Evolutionary conservation across 371 early-diverging fungal species (phyloP), one percentile per base, ranked within the genome.

Genomic region (Ecytonucleospora hepatopenaei): DNA sequence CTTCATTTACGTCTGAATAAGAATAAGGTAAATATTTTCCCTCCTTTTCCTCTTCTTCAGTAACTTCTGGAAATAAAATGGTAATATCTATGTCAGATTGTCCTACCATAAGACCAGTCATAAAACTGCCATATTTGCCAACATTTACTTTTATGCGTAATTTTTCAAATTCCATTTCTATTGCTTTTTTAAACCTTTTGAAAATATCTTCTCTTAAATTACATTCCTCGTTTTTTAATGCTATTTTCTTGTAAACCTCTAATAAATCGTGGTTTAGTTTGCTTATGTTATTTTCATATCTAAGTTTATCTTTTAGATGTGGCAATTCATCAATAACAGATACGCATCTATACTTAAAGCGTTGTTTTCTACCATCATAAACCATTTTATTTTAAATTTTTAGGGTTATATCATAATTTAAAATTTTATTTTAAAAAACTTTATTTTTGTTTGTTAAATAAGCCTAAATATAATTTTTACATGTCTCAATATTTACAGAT

Each of bases 1-100:
- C 27, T 32, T 27, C 27, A 62, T 74, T 71, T 8, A 23, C 1
- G 12, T 3, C 24, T 31, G 4, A 12, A n/a, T 53, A 12, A 46
- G 12, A 15, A 46, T 46, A 46, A 46, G 12, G 15, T 46, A 46
- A 15, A 53, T 53, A 23, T 15, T 53, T 53, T 23, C 4, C 12
- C 8, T 53, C 27, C 4, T 33, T 23, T 15, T 17, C 24, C 26
- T 54, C 2, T 27, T 62, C 40, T 4, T 59, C 23, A 28, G 27
- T 35, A n/a, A n/a, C 30, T 17, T 67, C 23, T 1, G 47, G 17
- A 35, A 48, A 30, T 0, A 48, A 34, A 24, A 75, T 26, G n/a
- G 62, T 53, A 8, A 73, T 48, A 48, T 76, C 76, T 24, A 76
- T 71, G 51, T 76, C 76, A 55, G 68, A 62, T 23, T 62, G 51